A percentile compares a stretch with the other conserved stretches of the same genome.
Conservation (phyloP, 2,329 filamentous ascomycete genomes). For the Talaromyces atroroseus region DNA sequence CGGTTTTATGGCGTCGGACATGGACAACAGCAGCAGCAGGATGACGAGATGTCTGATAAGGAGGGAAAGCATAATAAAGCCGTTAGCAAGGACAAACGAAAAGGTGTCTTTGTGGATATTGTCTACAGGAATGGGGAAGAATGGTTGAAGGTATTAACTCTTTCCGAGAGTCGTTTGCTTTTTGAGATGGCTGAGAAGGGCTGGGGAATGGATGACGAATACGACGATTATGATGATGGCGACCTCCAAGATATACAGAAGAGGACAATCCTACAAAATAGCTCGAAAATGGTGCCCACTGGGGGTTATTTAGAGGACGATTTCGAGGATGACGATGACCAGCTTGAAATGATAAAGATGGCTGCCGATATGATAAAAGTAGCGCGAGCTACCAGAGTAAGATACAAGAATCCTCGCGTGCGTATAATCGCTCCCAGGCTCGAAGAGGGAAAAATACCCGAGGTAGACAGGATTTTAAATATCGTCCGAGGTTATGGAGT, state of each 20-base stretch:
- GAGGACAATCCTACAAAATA: constrained; percentile 23
- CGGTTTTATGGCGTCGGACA: constrained; percentile 46
- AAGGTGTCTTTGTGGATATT: constrained; percentile 57
- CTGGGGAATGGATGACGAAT: constrained; percentile 50
- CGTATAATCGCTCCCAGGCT: constrained; percentile 59
- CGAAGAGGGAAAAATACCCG: constrained; percentile 42
- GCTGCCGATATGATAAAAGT: constrained; percentile 56
- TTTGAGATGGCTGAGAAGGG: constrained; percentile 66
- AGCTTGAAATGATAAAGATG: constrained; percentile 56
- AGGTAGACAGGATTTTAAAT: constrained; percentile 53
- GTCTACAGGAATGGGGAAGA: constrained; percentile 57
- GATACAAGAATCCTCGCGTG: constrained; percentile 55
- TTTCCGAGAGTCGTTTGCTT: constrained; percentile 58
- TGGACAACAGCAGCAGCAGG: constrained; percentile 6
- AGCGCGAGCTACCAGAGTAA: constrained; percentile 51
- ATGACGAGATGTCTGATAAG: constrained; percentile 11
- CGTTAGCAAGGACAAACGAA: constrained; percentile 39
- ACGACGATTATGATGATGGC: constrained; percentile 6
- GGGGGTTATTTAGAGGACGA: constrained; percentile 34
- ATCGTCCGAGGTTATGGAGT: constrained; percentile 51
- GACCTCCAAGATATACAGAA: not conserved
- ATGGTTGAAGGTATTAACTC: constrained; percentile 65
- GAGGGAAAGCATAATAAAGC: constrained; percentile 19
- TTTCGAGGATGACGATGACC: constrained; percentile 47
- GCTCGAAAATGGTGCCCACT: not conserved